Conservation (phyloP, 164 flowering plant genomes). For the Brasenia schreberi region DNA sequence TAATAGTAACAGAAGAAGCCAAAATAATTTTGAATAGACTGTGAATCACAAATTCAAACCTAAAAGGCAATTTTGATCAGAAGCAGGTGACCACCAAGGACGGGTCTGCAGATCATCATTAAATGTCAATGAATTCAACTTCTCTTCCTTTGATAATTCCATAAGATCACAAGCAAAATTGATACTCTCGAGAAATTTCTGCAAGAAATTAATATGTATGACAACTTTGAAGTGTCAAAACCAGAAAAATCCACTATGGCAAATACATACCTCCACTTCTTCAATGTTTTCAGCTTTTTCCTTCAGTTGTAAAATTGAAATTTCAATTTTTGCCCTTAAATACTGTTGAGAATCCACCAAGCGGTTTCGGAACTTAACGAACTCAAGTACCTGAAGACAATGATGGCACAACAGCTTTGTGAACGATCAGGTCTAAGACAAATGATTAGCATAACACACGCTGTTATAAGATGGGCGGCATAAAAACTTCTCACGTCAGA, state of each 20-base stretch:
- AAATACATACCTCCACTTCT: slow-evolving; percentile 53
- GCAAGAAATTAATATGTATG: slow-evolving; percentile 7
- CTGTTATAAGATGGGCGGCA: no score
- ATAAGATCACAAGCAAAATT: slow-evolving; percentile 39
- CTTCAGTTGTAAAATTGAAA: slow-evolving; percentile 60
- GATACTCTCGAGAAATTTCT: slow-evolving; percentile 49
- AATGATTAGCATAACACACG: no score
- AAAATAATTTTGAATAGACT: not conserved
- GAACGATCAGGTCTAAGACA: no score
- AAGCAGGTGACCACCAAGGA: slow-evolving; percentile 95
- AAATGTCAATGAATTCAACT: slow-evolving; percentile 57
- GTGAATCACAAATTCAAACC: slow-evolving; percentile 23
- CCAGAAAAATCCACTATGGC: not conserved
- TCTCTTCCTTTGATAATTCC: slow-evolving; percentile 52
- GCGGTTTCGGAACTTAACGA: slow-evolving; percentile 76
- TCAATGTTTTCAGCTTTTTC: slow-evolving; percentile 58
- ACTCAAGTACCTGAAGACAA: slow-evolving; percentile 59
- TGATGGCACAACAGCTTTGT: not conserved
- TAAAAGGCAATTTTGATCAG: slow-evolving; percentile 62
- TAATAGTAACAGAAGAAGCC: not conserved
- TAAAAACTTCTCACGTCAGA: no score
- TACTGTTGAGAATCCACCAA: slow-evolving; percentile 72
- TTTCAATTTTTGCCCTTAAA: slow-evolving; percentile 55
- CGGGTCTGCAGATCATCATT: slow-evolving; percentile 75
- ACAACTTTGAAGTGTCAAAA: not conserved